Conservation (phyloP, 306 rosid species). For the Delonix regia region DNA sequence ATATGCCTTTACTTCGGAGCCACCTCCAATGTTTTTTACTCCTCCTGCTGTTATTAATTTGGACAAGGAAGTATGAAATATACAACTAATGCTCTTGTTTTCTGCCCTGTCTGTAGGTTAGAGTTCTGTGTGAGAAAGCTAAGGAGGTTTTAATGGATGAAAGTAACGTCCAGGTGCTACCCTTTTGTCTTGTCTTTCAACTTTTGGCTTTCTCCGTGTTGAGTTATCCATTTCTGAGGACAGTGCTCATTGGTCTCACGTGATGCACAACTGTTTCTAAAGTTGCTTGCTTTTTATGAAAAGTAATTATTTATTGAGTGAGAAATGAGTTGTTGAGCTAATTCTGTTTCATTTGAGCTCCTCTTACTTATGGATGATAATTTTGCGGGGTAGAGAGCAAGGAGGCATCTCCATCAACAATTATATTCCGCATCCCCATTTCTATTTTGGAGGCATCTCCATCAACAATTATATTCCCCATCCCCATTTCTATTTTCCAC, state of each 20-base stretch:
- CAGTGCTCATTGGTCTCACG: neutral
- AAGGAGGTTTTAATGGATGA: slow-evolving; percentile 93
- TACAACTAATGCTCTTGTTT: slow-evolving; percentile 33
- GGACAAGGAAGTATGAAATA: neutral
- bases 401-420: too few relatives aligned
- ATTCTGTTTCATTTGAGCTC: neutral
- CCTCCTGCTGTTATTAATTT: neutral
- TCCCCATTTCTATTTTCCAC: too few relatives aligned
- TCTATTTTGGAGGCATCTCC: too few relatives aligned
- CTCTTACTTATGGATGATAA: too few relatives aligned
- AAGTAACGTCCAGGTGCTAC: slow-evolving; percentile 94
- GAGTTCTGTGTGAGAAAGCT: slow-evolving; percentile 85
- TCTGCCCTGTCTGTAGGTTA: slow-evolving; percentile 64
- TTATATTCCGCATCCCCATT: too few relatives aligned
- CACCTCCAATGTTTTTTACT: slow-evolving; percentile 1
- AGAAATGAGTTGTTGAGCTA: slow-evolving; percentile 17
- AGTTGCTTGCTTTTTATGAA: slow-evolving; percentile 18
- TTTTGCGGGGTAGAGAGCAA: too few relatives aligned
- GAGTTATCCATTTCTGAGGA: slow-evolving; percentile 14
- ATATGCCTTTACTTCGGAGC: slow-evolving; percentile 9
- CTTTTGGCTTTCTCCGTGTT: slow-evolving; percentile 12
- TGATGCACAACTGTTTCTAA: slow-evolving; percentile 19
- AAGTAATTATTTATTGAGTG: slow-evolving; percentile 13
- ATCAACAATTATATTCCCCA: too few relatives aligned
- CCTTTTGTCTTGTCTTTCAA: slow-evolving; percentile 34